Conservation (phyloP, 2,329 filamentous ascomycete species). For the Colletotrichum sp. region DNA sequence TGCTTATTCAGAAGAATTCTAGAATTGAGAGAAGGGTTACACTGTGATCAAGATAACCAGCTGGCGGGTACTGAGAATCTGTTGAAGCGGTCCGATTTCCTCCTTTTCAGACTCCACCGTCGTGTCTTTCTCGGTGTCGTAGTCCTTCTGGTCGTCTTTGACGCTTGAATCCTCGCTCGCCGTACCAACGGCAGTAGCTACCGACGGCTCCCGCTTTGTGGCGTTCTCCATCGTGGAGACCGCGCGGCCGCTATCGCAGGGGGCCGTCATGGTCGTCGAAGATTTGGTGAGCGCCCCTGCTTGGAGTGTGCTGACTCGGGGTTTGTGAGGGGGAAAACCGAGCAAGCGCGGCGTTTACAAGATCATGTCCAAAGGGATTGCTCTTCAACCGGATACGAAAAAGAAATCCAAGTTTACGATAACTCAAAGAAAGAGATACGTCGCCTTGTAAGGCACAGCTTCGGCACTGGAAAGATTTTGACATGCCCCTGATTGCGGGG, state of each 20-base stretch:
- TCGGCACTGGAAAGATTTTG: not conserved
- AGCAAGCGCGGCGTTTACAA: not conserved
- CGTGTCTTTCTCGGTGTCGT: not conserved
- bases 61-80: not conserved
- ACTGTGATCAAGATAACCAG: not conserved
- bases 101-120: not conserved
- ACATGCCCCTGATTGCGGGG: not conserved
- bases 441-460: not conserved
- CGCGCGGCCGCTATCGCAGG: not conserved
- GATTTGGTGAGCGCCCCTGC: not conserved
- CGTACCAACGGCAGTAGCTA: not conserved
- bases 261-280: not conserved
- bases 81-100: not conserved
- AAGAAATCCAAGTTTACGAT: not conserved
- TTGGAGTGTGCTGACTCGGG: not conserved
- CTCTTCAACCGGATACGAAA: not conserved
- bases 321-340: not conserved
- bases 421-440: not conserved
- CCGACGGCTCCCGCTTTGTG: not conserved
- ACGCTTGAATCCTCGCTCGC: not conserved
- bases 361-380: not conserved
- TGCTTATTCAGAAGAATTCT: not conserved
- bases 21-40: not conserved
- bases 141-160: not conserved
- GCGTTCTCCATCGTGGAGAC: not conserved